Percentiles rank a stretch among this genome's conserved stretches.
phyloP scores from a whole-genome alignment of 345 rosid genomes.

The Citrus trifoliata region DNA sequence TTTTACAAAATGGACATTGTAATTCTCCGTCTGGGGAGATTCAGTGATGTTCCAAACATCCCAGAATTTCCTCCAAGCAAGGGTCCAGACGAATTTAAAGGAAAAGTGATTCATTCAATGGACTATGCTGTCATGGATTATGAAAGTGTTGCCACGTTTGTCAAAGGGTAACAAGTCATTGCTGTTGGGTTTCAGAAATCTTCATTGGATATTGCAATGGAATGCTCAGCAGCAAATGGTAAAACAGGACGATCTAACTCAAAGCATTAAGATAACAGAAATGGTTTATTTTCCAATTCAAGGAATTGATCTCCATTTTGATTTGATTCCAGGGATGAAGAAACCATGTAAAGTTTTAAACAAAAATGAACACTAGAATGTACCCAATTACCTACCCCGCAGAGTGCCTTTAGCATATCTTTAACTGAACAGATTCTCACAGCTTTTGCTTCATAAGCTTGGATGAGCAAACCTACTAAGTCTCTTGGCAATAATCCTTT shows the following conservation, averaged over 20 bases:
- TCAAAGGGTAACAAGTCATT: slow-evolving; percentile 30
- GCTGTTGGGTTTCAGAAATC: slow-evolving; percentile 40
- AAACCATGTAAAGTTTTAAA: slow-evolving; percentile 37
- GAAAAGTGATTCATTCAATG: slow-evolving; percentile 44
- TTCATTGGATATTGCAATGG: slow-evolving; percentile 41
- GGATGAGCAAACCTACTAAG: slow-evolving; percentile 28
- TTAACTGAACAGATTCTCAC: slow-evolving; percentile 39
- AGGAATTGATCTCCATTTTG: not conserved
- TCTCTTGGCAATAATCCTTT: slow-evolving; percentile 32
- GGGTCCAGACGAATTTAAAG: slow-evolving; percentile 44
- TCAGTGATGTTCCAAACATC: slow-evolving; percentile 36
- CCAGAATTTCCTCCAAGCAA: slow-evolving; percentile 34
- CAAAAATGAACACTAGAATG: slow-evolving; percentile 33
- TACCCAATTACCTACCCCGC: slow-evolving; percentile 41
- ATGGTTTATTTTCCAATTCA: not conserved
- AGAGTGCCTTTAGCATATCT: slow-evolving; percentile 23
- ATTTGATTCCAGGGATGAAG: slow-evolving; percentile 22
- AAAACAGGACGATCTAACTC: not conserved
- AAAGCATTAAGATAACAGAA: too few relatives aligned
- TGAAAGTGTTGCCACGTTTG: slow-evolving; percentile 1
- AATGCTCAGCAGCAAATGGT: slow-evolving; percentile 36
- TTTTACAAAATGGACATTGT: slow-evolving; percentile 29
- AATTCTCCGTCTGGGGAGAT: slow-evolving; percentile 35
- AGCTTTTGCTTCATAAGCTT: slow-evolving; percentile 50
- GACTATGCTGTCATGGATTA: slow-evolving; percentile 30